Evolutionary conservation across 1,284 basidiomycete genomes (phyloP).

Genomic region (Moesziomyces sp.): DNA sequence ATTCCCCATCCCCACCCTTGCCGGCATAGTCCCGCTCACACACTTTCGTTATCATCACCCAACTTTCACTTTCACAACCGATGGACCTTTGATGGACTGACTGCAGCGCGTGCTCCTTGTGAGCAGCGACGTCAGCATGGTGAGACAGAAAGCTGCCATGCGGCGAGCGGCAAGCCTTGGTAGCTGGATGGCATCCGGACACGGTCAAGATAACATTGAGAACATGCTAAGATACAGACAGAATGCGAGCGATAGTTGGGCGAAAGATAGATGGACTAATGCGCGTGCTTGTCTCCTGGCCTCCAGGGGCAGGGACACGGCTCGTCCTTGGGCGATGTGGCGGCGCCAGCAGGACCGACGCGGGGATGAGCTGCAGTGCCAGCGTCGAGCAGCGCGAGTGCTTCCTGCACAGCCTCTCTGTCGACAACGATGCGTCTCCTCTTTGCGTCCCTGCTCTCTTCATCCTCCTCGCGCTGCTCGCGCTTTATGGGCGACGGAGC

Average conservation of each 20-base stretch:
- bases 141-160: no score
- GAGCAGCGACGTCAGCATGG: no score
- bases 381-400: constrained; percentile 52
- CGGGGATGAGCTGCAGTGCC: constrained; percentile 38
- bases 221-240: background rate
- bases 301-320: constrained; percentile 42
- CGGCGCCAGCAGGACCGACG: background rate
- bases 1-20: no score
- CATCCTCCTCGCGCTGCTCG: constrained; percentile 14
- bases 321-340: constrained; percentile 10
- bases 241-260: background rate
- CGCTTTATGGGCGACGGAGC: constrained; percentile 3
- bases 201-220: no score
- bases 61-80: no score
- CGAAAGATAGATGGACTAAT: background rate
- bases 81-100: no score
- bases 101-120: no score
- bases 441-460: constrained; percentile 37
- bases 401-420: constrained; percentile 55
- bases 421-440: constrained; percentile 52
- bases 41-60: no score
- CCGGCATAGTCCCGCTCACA: no score
- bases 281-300: constrained; percentile 26
- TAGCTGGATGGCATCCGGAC: background rate
- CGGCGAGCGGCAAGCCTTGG: no score